phyloP scores from a whole-genome alignment of 2,329 filamentous ascomycete species.

The Xylariaceae sp. region DNA sequence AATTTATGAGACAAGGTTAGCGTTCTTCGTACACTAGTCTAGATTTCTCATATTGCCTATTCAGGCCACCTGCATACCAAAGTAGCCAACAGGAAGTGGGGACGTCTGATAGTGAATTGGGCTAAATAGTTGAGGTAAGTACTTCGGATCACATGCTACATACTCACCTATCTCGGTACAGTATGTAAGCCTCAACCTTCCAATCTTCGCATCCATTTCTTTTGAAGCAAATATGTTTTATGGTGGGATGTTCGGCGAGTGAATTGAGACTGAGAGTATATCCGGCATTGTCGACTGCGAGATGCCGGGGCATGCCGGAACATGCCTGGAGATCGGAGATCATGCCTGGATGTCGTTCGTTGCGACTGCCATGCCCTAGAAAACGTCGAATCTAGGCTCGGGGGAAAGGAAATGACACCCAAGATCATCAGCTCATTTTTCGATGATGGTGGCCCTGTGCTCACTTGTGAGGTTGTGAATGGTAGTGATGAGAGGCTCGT shows the following conservation, averaged over 20 bases:
- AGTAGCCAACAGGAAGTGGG: conserved; percentile 36
- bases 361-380: background rate
- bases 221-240: background rate
- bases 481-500: background rate
- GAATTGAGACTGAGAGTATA: background rate
- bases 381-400: conserved; percentile 4
- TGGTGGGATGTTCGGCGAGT: background rate
- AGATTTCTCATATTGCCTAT: conserved; percentile 33
- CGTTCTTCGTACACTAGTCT: too few relatives aligned
- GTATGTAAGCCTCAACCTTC: background rate
- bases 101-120: too few relatives aligned
- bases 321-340: conserved; percentile 16
- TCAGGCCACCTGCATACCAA: conserved; percentile 37
- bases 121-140: too few relatives aligned
- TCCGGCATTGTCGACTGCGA: background rate
- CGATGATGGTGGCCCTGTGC: background rate
- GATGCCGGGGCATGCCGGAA: conserved; percentile 3
- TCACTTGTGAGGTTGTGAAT: background rate
- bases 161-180: background rate
- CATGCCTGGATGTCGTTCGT: conserved; percentile 5
- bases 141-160: background rate
- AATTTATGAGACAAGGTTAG: too few relatives aligned
- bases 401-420: background rate
- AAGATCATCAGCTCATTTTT: conserved; percentile 6
- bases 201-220: background rate